Evolutionary conservation across 768 basidiomycete genomes (phyloP).

Genomic region (Lentinus tigrinus): DNA sequence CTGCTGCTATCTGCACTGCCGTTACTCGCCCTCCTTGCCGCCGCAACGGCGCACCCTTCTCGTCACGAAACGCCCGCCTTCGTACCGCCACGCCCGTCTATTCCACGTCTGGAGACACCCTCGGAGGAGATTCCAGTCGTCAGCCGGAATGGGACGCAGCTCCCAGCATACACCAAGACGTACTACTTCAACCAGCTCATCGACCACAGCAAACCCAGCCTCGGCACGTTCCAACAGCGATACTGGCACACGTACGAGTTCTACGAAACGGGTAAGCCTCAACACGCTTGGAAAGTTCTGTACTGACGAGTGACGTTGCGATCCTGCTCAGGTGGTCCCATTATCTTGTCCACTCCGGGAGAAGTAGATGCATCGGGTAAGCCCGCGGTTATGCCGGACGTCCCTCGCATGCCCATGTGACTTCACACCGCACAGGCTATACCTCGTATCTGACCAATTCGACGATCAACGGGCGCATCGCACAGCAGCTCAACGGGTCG

Average conservation of each 20-base stretch:
- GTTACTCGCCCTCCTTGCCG: background rate
- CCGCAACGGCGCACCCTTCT: background rate
- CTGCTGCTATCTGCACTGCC: background rate
- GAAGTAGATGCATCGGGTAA: conserved; percentile 53
- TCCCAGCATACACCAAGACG: conserved; percentile 29
- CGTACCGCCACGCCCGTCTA: background rate
- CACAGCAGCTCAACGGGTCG: conserved; percentile 64
- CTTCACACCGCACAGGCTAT: conserved; percentile 16
- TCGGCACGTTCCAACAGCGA: conserved; percentile 71
- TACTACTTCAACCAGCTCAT: conserved; percentile 54
- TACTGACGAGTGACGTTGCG: background rate
- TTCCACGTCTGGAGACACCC: background rate
- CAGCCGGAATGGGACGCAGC: conserved; percentile 16
- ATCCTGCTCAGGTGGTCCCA: conserved; percentile 44
- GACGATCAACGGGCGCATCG: conserved; percentile 61
- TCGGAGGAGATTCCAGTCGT: conserved; percentile 4
- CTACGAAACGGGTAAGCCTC: conserved; percentile 48
- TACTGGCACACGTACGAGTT: conserved; percentile 70
- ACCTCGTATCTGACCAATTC: conserved; percentile 56
- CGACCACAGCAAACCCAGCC: conserved; percentile 48
- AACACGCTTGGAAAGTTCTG: background rate
- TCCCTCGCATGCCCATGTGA: background rate
- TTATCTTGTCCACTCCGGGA: conserved; percentile 66
- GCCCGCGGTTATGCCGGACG: conserved; percentile 1
- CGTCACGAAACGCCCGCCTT: background rate